Conservation (phyloP, 2,329 filamentous ascomycete species). For the Arthroderma sp. region DNA sequence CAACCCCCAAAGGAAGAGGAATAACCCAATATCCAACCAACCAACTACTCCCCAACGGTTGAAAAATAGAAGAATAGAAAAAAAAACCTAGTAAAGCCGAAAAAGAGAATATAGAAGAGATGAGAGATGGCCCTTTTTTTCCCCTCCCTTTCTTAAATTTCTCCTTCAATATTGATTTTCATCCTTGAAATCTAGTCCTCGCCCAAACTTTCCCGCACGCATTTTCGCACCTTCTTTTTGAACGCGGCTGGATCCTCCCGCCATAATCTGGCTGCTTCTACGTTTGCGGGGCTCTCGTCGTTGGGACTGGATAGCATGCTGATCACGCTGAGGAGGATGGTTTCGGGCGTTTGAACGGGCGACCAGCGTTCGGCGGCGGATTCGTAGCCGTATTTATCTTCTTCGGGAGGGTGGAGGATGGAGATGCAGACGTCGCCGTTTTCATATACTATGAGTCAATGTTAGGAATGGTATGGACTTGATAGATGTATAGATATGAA, state of each 20-base stretch:
- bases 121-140: neutral
- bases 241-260: constrained; percentile 71
- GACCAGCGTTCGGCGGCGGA: constrained; percentile 80
- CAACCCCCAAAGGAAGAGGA: too few species aligned
- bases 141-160: neutral
- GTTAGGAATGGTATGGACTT: neutral
- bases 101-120: neutral
- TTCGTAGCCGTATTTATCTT: constrained; percentile 92
- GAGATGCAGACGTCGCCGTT: constrained; percentile 88
- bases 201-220: constrained; percentile 69
- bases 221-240: constrained; percentile 60
- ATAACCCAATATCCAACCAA: neutral
- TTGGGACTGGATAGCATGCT: constrained; percentile 87
- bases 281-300: constrained; percentile 87
- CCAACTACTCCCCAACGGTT: constrained; percentile 1
- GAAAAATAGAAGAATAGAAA: neutral
- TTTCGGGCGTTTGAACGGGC: constrained; percentile 89
- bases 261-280: constrained; percentile 82
- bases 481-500: neutral
- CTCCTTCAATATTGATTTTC: neutral
- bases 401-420: constrained; percentile 87
- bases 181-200: constrained; percentile 38
- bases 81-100: neutral
- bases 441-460: constrained; percentile 49
- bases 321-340: constrained; percentile 82